Conservation (phyloP, 129 eudicot genomes). For the Flaveria trinervia region DNA sequence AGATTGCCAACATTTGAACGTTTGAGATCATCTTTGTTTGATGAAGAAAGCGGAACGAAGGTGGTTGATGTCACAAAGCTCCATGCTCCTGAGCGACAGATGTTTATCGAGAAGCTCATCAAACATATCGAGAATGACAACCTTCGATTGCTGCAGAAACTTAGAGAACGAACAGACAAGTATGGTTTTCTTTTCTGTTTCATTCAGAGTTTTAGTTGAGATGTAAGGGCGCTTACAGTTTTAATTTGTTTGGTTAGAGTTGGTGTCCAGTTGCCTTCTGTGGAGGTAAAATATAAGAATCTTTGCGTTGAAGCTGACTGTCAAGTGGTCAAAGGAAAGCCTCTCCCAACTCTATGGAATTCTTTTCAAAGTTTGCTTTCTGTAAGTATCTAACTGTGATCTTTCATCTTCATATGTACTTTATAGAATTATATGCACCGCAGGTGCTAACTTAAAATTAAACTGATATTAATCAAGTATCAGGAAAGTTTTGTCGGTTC, state of each 20-base stretch:
- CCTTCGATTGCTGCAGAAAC: constrained; percentile 54
- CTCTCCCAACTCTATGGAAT: too few relatives aligned
- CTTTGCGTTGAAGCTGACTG: constrained; percentile 66
- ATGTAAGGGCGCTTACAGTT: background rate
- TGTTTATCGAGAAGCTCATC: constrained; percentile 55
- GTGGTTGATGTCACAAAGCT: constrained; percentile 58
- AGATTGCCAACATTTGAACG: constrained; percentile 46
- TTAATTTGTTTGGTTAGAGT: constrained; percentile 41
- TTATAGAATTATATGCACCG: too few relatives aligned
- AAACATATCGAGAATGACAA: constrained; percentile 66
- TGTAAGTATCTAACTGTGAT: constrained; percentile 34
- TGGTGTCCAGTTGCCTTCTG: constrained; percentile 52
- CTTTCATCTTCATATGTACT: background rate
- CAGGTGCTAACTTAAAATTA: too few relatives aligned
- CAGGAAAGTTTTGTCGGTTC: background rate
- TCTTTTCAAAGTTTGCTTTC: constrained; percentile 46
- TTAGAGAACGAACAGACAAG: constrained; percentile 60
- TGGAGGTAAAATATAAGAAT: constrained; percentile 56
- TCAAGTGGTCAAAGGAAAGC: constrained; percentile 37
- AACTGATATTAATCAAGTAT: background rate
- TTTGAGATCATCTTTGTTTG: constrained; percentile 40
- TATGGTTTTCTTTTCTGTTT: constrained; percentile 7
- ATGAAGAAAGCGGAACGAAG: constrained; percentile 38
- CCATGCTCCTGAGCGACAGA: constrained; percentile 47
- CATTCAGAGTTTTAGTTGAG: background rate